A percentile compares a stretch with the other conserved stretches of the same genome.
Evolutionary conservation across 2,329 filamentous ascomycete species (phyloP).

Genomic region (Alternaria atra): DNA sequence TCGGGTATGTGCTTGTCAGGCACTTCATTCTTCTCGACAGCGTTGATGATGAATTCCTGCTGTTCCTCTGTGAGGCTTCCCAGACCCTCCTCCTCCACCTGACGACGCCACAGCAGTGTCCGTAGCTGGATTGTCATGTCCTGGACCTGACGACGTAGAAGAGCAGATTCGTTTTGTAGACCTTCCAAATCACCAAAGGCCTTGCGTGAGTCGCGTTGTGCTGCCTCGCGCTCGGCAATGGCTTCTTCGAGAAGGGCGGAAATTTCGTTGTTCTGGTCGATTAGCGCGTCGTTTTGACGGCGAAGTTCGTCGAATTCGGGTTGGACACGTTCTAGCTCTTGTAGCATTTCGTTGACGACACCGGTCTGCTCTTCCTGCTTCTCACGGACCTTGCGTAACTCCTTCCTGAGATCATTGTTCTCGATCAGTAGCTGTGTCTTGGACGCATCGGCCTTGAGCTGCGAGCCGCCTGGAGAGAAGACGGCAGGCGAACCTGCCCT

Average conservation of each 20-base stretch:
- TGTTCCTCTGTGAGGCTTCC: conserved; percentile 77
- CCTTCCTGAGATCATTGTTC: conserved; percentile 71
- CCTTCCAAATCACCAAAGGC: conserved; percentile 76
- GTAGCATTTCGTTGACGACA: conserved; percentile 85
- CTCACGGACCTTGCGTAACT: conserved; percentile 77
- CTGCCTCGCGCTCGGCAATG: conserved; percentile 79
- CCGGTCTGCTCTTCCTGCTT: conserved; percentile 77
- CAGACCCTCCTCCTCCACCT: conserved; percentile 81
- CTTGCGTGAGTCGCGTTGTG: conserved; percentile 80
- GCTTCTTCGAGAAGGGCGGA: conserved; percentile 85
- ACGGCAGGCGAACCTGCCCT: conserved; percentile 61
- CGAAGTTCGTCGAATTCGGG: conserved; percentile 89
- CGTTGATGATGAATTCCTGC: conserved; percentile 75
- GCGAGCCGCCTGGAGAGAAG: conserved; percentile 64
- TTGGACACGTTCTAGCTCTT: conserved; percentile 82
- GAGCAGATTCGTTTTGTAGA: conserved; percentile 71
- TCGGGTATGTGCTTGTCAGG: conserved; percentile 70
- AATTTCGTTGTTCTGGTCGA: conserved; percentile 78
- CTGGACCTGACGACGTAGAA: conserved; percentile 84
- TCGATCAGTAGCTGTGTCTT: conserved; percentile 71
- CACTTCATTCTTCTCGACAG: conserved; percentile 75
- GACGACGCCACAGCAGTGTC: conserved; percentile 85
- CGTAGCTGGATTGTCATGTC: conserved; percentile 92
- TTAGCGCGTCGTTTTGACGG: conserved; percentile 80
- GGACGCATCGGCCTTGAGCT: conserved; percentile 63